Percentiles rank a stretch among this genome's conserved stretches.
Evolutionary conservation across 768 basidiomycete species (phyloP).

Genomic region (Crucibulum laeve): DNA sequence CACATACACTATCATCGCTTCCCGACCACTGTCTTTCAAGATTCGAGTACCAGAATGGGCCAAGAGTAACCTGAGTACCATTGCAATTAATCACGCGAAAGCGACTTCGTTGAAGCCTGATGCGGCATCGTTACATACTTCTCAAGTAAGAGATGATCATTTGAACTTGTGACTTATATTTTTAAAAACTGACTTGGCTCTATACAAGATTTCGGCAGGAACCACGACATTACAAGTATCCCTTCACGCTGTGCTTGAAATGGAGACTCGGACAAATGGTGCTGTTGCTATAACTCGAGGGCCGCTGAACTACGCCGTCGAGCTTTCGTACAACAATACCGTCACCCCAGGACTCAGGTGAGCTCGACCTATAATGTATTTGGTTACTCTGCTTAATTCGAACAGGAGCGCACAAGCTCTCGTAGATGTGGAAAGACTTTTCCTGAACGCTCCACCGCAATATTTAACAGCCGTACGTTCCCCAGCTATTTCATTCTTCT

Average conservation of each 20-base stretch:
- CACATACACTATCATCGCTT: constrained; percentile 28
- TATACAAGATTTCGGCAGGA: constrained; percentile 16
- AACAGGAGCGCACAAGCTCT: constrained; percentile 33
- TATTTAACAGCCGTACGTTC: constrained; percentile 30
- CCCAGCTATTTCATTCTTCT: no score
- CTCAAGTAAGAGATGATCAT: constrained; percentile 16
- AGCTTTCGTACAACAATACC: constrained; percentile 29
- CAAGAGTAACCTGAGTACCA: constrained; percentile 26
- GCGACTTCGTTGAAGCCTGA: constrained; percentile 18
- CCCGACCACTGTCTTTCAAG: constrained; percentile 27
- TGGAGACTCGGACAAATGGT: constrained; percentile 29
- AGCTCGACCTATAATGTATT: not conserved
- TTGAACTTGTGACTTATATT: not conserved
- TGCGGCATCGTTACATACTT: constrained; percentile 24
- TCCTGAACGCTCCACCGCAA: constrained; percentile 28
- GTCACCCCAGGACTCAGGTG: constrained; percentile 27
- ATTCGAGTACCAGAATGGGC: constrained; percentile 36
- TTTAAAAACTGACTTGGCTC: not conserved
- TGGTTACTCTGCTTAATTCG: not conserved
- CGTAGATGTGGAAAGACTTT: constrained; percentile 25
- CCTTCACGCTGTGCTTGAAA: constrained; percentile 25
- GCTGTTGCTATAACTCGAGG: constrained; percentile 33
- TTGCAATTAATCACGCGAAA: constrained; percentile 23
- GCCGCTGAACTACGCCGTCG: constrained; percentile 32
- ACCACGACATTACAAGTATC: constrained; percentile 24